Evolutionary conservation across 1,284 basidiomycete species (phyloP), one percentile per base, ranked within the genome.

Genomic region (Xerocomus amazonicus): DNA sequence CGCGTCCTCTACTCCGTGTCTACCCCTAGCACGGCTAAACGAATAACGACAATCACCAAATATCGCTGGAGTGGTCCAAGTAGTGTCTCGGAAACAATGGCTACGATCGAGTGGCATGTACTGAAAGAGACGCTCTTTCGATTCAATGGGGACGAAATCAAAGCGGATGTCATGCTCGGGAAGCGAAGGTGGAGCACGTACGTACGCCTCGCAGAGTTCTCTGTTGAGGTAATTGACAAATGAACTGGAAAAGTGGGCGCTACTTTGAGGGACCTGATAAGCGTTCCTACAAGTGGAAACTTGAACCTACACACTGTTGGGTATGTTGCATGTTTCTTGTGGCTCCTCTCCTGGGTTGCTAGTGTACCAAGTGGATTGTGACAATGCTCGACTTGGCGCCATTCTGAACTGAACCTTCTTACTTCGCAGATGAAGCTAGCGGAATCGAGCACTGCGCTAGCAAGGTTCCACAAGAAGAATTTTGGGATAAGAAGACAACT

Each of bases 231-330:
- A 12, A 33, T 33, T 50, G 48, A 58, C 35, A 8, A 7, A 31
- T 17, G 19, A 35, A 44, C 26, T 33, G n/a, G 16, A 39, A 16
- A 47, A 68, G 62, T 34, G 58, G 64, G 3, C 62, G 62, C 12
- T 61, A 54, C 47, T 64, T 67, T 36, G n/a, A 37, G 42, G 62
- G 62, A 23, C 66, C 65, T 0, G 62, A 64, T 27, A 59, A 53
- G n/a, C 49, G 26, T 23, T 45, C 26, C 36, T 68, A 64, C 40
- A 64, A 67, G 27, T 68, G 62, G 62, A 66, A 66, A 36, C 46
- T 66, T 1, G 59, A 60, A 16, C 33, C 48, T 1, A 47, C 50
- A 9, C 45, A 65, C 19, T 63, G 55, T 34, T 61, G 53, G 52
- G 63, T 63, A 61, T 36, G 56, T 54, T 26, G 6, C 16, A 12